A percentile compares a stretch with the other conserved stretches of the same genome.
Conservation (phyloP, 345 rosid genomes). For the Murraya koenigii region DNA sequence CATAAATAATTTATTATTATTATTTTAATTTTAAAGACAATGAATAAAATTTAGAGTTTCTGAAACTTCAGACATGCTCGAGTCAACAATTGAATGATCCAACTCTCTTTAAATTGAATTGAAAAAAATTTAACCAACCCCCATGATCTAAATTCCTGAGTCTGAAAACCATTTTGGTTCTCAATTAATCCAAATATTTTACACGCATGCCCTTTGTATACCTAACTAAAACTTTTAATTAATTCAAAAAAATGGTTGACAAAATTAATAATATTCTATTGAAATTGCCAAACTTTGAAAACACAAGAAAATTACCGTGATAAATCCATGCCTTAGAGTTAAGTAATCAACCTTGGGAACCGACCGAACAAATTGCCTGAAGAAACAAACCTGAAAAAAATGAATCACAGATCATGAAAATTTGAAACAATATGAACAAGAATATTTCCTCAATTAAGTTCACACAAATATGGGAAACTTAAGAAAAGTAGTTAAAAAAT, state of each 20-base stretch:
- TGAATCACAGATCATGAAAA: neutral
- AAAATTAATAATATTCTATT: neutral
- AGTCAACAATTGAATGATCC: too few species aligned
- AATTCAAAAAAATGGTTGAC: neutral
- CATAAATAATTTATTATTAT: too few species aligned
- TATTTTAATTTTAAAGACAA: too few species aligned
- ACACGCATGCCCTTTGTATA: neutral
- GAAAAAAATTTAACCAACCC: too few species aligned
- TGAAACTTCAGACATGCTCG: too few species aligned
- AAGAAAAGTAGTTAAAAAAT: too few species aligned
- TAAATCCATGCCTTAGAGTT: constrained; percentile 89
- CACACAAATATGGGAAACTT: too few species aligned
- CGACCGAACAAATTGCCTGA: constrained; percentile 81
- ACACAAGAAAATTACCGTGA: constrained; percentile 45
- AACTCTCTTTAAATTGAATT: too few species aligned
- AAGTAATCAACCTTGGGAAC: constrained; percentile 88
- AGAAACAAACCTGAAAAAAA: constrained; percentile 71
- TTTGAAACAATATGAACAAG: neutral
- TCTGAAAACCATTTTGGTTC: neutral
- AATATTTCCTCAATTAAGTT: neutral
- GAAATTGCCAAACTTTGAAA: neutral
- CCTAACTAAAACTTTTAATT: too few species aligned
- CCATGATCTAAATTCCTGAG: too few species aligned
- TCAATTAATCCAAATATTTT: neutral
- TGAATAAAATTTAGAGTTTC: too few species aligned